Conservation (phyloP, 805 yeast genomes). For the Candida silvicultrix region DNA sequence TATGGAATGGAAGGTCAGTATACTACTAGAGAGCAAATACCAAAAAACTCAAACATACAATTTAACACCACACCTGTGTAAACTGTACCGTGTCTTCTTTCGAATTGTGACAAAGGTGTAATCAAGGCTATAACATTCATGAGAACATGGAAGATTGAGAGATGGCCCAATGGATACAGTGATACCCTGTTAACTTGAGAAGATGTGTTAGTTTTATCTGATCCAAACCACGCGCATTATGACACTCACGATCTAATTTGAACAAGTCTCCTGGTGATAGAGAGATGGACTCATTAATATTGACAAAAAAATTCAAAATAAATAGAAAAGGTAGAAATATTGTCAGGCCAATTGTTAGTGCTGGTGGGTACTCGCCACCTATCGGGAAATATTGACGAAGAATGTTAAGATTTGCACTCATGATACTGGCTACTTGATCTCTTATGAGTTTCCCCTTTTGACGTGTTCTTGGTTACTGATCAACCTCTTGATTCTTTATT, state of each 20-base stretch:
- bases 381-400: slow-evolving; percentile 6
- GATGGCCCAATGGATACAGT: slow-evolving; percentile 68
- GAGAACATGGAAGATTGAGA: slow-evolving; percentile 51
- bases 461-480: neutral
- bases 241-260: slow-evolving; percentile 30
- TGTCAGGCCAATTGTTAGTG: slow-evolving; percentile 55
- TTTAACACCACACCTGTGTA: slow-evolving; percentile 79
- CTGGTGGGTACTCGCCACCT: slow-evolving; percentile 39
- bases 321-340: slow-evolving; percentile 46
- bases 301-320: slow-evolving; percentile 25
- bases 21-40: neutral
- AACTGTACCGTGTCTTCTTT: slow-evolving; percentile 72
- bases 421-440: neutral
- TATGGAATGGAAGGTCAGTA: slow-evolving; percentile 2
- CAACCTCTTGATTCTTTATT: neutral
- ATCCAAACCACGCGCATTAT: no score
- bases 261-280: slow-evolving; percentile 53
- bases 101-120: slow-evolving; percentile 60
- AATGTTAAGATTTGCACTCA: neutral
- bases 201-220: no score
- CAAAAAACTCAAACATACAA: slow-evolving; percentile 11
- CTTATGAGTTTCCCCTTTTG: neutral
- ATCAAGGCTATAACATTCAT: slow-evolving; percentile 52
- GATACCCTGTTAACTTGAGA: slow-evolving; percentile 31
- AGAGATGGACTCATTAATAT: slow-evolving; percentile 33